Evolutionary conservation across 108 stramenopile species (phyloP).

Genomic region (Cyclostephanos tholiformis): DNA sequence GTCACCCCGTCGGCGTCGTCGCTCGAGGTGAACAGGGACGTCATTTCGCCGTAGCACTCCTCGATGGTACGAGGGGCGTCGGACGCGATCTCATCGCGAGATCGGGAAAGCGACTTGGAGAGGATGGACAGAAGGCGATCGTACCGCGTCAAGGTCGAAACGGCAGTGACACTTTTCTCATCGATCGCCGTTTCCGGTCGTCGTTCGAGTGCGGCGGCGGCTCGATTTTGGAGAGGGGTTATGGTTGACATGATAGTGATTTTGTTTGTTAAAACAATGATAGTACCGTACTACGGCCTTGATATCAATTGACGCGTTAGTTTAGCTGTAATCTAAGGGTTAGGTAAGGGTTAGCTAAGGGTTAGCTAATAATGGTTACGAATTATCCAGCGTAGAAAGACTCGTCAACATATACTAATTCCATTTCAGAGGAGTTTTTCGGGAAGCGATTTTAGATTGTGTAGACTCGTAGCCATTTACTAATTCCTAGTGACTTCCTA

Average conservation of each 20-base stretch:
- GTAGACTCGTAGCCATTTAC: too few species aligned
- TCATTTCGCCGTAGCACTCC: constrained; percentile 39
- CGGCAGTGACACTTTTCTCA: not conserved
- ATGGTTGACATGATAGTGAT: not conserved
- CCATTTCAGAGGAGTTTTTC: too few species aligned
- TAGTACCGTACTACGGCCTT: too few species aligned
- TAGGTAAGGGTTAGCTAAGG: too few species aligned
- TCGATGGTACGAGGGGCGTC: constrained; percentile 22
- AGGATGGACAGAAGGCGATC: constrained; percentile 34
- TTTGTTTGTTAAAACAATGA: too few species aligned
- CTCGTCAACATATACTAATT: too few species aligned
- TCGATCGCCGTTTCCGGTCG: not conserved
- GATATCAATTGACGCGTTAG: too few species aligned
- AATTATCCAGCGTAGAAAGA: too few species aligned
- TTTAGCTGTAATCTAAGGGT: too few species aligned
- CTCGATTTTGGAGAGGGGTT: not conserved
- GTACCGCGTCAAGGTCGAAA: constrained; percentile 1
- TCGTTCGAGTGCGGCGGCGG: not conserved
- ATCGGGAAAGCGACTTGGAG: constrained; percentile 26
- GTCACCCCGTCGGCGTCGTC: constrained; percentile 29
- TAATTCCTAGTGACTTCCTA: too few species aligned
- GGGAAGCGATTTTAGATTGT: too few species aligned
- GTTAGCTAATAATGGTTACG: too few species aligned
- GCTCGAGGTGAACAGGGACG: constrained; percentile 35
- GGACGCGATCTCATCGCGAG: constrained; percentile 24